These are phyloP conservation scores for Teratosphaeria gauchensis DNA, from an alignment of 2,329 filamentous ascomycete species.

Conservation along the genomic window DNA sequence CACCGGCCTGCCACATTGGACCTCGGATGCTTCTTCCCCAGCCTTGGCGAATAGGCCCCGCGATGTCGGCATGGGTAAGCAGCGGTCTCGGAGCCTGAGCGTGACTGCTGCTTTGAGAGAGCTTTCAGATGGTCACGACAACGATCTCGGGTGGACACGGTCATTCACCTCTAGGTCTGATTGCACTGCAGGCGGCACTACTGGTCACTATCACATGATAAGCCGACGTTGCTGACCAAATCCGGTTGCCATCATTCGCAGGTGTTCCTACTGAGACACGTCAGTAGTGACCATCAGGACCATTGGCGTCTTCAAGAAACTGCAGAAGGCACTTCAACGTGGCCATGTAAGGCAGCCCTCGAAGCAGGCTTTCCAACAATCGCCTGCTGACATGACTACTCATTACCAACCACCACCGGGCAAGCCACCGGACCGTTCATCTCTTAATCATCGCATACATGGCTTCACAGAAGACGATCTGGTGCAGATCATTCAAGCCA, in stretches of 20 bases:
- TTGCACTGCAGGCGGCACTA: neutral
- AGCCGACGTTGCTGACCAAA: neutral
- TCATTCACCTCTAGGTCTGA: neutral
- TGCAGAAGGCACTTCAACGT: neutral
- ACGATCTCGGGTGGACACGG: neutral
- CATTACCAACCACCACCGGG: neutral
- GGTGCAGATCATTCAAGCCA: conserved; percentile 20
- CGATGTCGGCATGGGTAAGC: neutral
- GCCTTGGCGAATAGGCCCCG: neutral
- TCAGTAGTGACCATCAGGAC: neutral
- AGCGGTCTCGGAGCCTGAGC: neutral
- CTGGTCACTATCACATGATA: neutral
- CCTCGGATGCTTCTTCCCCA: neutral
- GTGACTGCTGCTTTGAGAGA: neutral
- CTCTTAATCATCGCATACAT: neutral
- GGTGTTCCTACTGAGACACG: neutral
- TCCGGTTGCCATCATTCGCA: neutral
- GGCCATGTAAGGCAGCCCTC: neutral
- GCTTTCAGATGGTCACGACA: neutral
- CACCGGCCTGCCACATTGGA: neutral
- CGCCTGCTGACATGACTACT: neutral
- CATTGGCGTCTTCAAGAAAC: neutral
- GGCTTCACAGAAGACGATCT: neutral
- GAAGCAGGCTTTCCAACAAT: neutral
- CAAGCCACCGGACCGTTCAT: neutral